phyloP scores from a whole-genome alignment of 345 rosid species.

The Populus euphratica region DNA sequence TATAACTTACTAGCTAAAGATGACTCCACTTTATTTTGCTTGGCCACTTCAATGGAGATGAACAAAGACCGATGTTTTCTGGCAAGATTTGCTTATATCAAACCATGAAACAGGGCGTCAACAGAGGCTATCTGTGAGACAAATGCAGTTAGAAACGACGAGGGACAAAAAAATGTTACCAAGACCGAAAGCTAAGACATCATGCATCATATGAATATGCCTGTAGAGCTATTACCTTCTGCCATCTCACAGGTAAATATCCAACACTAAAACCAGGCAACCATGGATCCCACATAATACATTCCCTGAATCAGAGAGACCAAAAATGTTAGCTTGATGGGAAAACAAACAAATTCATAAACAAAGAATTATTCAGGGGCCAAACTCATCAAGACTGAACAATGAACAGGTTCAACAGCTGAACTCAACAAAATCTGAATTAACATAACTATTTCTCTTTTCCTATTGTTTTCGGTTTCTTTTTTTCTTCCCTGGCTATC shows the following conservation, averaged over 20 bases:
- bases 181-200: too few species aligned
- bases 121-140: too few species aligned
- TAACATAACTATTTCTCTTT: not conserved
- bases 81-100: too few species aligned
- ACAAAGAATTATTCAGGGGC: not conserved
- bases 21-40: too few species aligned
- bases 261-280: not conserved
- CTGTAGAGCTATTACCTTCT: not conserved
- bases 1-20: too few species aligned
- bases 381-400: not conserved
- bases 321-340: not conserved
- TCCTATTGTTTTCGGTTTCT: not conserved
- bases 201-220: too few species aligned
- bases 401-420: not conserved
- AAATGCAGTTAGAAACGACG: too few species aligned
- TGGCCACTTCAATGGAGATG: too few species aligned
- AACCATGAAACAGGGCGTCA: too few species aligned
- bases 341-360: not conserved
- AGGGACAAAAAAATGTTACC: too few species aligned
- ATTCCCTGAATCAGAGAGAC: not conserved
- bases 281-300: not conserved
- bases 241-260: not conserved
- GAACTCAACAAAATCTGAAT: not conserved
- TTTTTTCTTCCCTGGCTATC: not conserved
- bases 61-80: too few species aligned